These are phyloP conservation scores for Glutinoglossum americanum DNA, from an alignment of 495 filamentous ascomycete genomes.

Conservation along the genomic window DNA sequence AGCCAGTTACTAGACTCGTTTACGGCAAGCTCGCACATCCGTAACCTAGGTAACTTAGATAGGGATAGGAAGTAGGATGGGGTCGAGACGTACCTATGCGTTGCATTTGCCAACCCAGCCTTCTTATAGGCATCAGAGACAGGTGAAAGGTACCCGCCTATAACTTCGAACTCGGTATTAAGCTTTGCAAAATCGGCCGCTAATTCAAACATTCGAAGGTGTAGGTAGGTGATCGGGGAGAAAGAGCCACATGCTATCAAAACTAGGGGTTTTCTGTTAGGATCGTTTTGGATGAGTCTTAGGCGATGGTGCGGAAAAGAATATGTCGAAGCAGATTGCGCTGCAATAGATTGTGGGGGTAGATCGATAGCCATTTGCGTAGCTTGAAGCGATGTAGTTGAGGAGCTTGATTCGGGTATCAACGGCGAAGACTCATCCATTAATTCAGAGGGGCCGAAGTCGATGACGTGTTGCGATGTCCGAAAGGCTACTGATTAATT, in stretches of 20 bases:
- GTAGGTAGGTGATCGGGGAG: conserved; percentile 66
- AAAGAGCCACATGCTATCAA: conserved; percentile 85
- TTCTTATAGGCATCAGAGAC: conserved; percentile 85
- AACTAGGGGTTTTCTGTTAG: conserved; percentile 52
- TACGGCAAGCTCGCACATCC: conserved; percentile 63
- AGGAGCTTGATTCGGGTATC: too few species aligned
- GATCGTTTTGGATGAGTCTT: conserved; percentile 42
- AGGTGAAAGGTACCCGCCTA: conserved; percentile 63
- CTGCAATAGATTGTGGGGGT: too few species aligned
- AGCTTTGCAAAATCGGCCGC: conserved; percentile 60
- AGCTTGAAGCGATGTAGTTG: too few species aligned
- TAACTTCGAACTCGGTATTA: conserved; percentile 66
- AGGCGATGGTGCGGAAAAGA: conserved; percentile 51
- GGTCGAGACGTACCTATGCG: conserved; percentile 44
- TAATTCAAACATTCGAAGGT: conserved; percentile 91
- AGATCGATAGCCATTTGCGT: too few species aligned
- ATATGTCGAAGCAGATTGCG: too few species aligned
- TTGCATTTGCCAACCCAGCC: conserved; percentile 53
- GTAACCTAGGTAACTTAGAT: too few species aligned
- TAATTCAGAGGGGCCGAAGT: too few species aligned
- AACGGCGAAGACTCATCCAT: too few species aligned
- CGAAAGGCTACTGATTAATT: too few species aligned
- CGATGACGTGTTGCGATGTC: too few species aligned
- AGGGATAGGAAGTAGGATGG: not conserved
- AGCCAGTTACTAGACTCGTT: conserved; percentile 54